Base-by-base conservation (phyloP, 192 early-diverging fungal species). In the Phlyctochytrium planicorne region DNA sequence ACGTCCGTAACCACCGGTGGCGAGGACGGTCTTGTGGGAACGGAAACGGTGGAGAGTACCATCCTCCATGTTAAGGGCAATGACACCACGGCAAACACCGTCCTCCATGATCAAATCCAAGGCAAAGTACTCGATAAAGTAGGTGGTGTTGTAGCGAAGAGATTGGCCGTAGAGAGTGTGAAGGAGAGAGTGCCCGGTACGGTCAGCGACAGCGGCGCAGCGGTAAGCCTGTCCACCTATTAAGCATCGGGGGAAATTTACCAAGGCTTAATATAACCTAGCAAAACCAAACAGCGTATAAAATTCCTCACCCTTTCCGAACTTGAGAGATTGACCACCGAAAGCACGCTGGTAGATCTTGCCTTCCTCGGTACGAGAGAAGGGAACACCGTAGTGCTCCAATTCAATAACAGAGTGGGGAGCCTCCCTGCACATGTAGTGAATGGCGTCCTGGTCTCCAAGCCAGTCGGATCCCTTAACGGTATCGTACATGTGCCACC, bases 401-500 rank as follows among this genome's bases (percentile, higher is more conserved):
- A 98, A 86, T 82, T 98, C 97, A 67, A 95, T 89, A 36, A 98
- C 97, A 50, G 91, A 87, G 77, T 93, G 82, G 59, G 93, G 94
- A 30, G 97, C 97, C 80, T 98, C 97, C 60, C 94, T 90, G 80
- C 95, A 97, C 97, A 98, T 98, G 82, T 98, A 98, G 76, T 98
- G 97, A 65, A 98, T 98, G 59, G 97, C 97, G 67, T 98, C 95
- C 84, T 98, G 97, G 82, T 98, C 97, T 82, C 95, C 96, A 24
- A 98, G 88, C 97, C 97, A 98, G 77, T 98, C 97, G 66, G 90
- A 92, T 59, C 95, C 96, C 86, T 98, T 98, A 77, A 97, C 95
- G 27, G 96, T 97, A 67, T 98, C 96, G 74, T 97, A 98, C 97
- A 98, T 98, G 79, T 98, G 97, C 97, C 97, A 98, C 80, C 95